Evolutionary conservation across 306 rosid genomes (phyloP).

Genomic region (Mucuna pruriens): DNA sequence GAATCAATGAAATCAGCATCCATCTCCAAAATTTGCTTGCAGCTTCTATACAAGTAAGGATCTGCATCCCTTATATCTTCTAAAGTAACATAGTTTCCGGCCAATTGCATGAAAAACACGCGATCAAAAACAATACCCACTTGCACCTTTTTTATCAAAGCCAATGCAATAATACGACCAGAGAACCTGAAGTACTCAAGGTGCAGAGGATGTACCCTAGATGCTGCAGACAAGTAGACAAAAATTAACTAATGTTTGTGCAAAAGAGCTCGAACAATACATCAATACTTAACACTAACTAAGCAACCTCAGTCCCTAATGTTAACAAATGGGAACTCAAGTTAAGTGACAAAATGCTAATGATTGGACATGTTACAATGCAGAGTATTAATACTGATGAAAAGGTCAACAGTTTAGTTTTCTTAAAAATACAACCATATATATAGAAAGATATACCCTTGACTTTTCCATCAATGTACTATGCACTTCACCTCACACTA

Average conservation of each 20-base stretch:
- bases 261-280: slow-evolving; percentile 15
- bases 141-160: slow-evolving; percentile 82
- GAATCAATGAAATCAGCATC: slow-evolving; percentile 76
- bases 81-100: slow-evolving; percentile 63
- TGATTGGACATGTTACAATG: neutral
- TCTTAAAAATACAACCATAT: neutral
- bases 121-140: slow-evolving; percentile 88
- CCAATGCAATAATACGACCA: slow-evolving; percentile 88
- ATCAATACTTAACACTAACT: slow-evolving; percentile 5
- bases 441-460: slow-evolving; percentile 52
- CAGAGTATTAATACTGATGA: neutral
- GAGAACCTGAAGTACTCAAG: slow-evolving; percentile 79
- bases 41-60: slow-evolving; percentile 77
- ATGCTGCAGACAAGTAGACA: slow-evolving; percentile 64
- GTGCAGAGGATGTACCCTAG: slow-evolving; percentile 82
- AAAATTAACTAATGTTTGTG: slow-evolving; percentile 48
- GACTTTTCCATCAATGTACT: neutral
- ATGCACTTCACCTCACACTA: neutral
- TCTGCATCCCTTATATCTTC: slow-evolving; percentile 87
- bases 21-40: slow-evolving; percentile 85
- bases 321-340: slow-evolving; percentile 20
- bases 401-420: neutral
- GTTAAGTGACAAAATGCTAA: slow-evolving; percentile 18
- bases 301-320: neutral
- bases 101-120: slow-evolving; percentile 82